Conservation (phyloP, 148 eudicot genomes). For the Pharnaceum exiguum region DNA sequence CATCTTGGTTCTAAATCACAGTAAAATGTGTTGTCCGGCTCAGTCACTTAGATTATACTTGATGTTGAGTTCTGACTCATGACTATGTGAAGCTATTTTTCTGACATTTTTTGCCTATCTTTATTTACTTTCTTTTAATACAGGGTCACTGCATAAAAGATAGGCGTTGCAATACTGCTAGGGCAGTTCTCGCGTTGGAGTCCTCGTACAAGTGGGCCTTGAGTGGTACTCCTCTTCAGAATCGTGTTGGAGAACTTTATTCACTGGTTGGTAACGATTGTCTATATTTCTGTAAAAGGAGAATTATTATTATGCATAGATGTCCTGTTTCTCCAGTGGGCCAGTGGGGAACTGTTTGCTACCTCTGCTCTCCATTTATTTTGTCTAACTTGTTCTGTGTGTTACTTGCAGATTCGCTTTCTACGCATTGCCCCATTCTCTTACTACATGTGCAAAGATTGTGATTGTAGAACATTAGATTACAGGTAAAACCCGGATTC, state of each 20-base stretch:
- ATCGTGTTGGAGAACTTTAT: slow-evolving; percentile 95
- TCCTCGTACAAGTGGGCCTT: slow-evolving; percentile 95
- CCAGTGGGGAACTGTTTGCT: not conserved
- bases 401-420: slow-evolving; percentile 65
- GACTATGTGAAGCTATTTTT: not conserved
- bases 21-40: too few relatives aligned
- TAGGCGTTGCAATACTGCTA: slow-evolving; percentile 81
- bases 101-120: not conserved
- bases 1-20: too few relatives aligned
- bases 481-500: slow-evolving; percentile 43
- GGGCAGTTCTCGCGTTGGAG: slow-evolving; percentile 73
- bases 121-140: slow-evolving; percentile 7
- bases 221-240: slow-evolving; percentile 98
- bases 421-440: slow-evolving; percentile 76
- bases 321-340: not conserved
- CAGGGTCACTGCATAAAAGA: slow-evolving; percentile 90
- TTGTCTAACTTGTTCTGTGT: not conserved
- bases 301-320: too few relatives aligned
- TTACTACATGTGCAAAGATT: slow-evolving; percentile 89
- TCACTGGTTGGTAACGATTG: slow-evolving; percentile 50
- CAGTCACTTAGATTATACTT: too few relatives aligned
- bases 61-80: too few relatives aligned
- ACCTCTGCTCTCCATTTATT: not conserved
- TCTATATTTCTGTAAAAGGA: not conserved
- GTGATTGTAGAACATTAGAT: slow-evolving; percentile 83